Percentiles rank a stretch among this genome's conserved stretches.
Evolutionary conservation across 768 basidiomycete species (phyloP).

Genomic region (Cystobasidium onofrii): DNA sequence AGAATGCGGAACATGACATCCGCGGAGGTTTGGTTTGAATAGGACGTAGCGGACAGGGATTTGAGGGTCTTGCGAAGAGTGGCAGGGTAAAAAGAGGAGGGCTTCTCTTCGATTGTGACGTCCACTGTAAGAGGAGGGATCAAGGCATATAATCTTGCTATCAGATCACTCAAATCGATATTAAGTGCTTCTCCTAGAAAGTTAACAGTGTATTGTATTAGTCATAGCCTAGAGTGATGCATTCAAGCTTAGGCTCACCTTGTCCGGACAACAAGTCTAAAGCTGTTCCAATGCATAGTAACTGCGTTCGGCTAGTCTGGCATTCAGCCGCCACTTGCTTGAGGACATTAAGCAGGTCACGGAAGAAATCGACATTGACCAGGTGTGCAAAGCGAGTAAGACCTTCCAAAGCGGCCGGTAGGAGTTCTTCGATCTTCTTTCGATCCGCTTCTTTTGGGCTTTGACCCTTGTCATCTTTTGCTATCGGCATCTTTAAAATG

Average conservation of each 20-base stretch:
- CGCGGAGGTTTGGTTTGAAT: slow-evolving; percentile 44
- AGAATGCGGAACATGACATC: slow-evolving; percentile 77
- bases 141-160: slow-evolving; percentile 70
- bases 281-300: slow-evolving; percentile 89
- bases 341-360: slow-evolving; percentile 79
- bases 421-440: slow-evolving; percentile 55
- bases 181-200: slow-evolving; percentile 97
- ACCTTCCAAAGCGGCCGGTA: slow-evolving; percentile 80
- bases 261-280: slow-evolving; percentile 94
- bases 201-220: slow-evolving; percentile 33
- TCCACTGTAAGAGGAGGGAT: slow-evolving; percentile 65
- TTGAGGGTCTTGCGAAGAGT: slow-evolving; percentile 33
- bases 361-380: slow-evolving; percentile 97
- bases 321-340: slow-evolving; percentile 57
- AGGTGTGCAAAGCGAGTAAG: slow-evolving; percentile 89
- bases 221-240: not conserved
- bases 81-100: slow-evolving; percentile 40
- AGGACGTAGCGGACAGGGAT: slow-evolving; percentile 34
- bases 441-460: slow-evolving; percentile 46
- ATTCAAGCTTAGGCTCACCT: slow-evolving; percentile 52
- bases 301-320: slow-evolving; percentile 36
- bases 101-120: slow-evolving; percentile 57
- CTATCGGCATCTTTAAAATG: slow-evolving; percentile 72
- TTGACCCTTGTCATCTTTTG: not conserved
- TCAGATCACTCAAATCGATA: slow-evolving; percentile 85